These are phyloP conservation scores for Jacaranda copaia DNA, from an alignment of 257 asterid species.

Conservation along the genomic window DNA sequence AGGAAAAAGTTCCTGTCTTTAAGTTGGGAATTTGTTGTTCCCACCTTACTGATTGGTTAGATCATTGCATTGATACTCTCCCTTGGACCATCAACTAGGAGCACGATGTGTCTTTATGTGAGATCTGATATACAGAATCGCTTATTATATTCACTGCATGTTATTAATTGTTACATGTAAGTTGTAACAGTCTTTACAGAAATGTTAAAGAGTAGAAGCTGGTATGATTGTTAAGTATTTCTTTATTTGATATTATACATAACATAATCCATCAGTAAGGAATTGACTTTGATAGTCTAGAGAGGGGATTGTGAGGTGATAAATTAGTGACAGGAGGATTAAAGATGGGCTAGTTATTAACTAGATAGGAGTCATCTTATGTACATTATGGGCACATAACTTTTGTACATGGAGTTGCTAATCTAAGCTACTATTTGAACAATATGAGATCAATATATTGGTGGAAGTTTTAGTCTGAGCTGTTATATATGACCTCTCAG, in stretches of 20 bases:
- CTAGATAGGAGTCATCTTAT: no score
- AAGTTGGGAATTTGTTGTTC: conserved; percentile 5
- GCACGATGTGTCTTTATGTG: neutral
- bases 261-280: neutral
- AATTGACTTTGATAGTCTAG: neutral
- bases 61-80: conserved; percentile 5
- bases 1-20: neutral
- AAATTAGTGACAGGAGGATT: neutral
- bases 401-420: neutral
- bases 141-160: neutral
- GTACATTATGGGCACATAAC: neutral
- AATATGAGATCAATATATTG: neutral
- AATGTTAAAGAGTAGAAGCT: neutral
- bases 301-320: neutral
- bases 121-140: neutral
- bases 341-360: neutral
- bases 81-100: neutral
- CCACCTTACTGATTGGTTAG: neutral
- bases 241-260: neutral
- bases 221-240: conserved; percentile 9
- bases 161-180: neutral
- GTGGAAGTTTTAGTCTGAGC: neutral
- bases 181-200: neutral
- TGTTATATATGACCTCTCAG: neutral
- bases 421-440: neutral